Conservation (phyloP, 2,329 filamentous ascomycete genomes). For the Ophiostoma novo-ulmi region DNA sequence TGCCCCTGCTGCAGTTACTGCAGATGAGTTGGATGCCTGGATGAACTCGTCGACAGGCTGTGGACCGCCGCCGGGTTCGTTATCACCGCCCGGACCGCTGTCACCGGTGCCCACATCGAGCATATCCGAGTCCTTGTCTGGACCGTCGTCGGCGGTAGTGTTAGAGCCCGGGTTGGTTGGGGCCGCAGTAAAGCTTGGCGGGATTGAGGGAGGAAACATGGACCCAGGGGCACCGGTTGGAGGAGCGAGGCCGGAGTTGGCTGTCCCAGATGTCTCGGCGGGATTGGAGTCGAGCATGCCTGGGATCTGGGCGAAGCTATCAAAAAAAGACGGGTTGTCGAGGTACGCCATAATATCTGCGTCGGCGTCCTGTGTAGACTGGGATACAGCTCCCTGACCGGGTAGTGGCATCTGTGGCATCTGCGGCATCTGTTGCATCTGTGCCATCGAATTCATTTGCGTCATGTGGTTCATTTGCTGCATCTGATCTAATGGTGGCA, state of each 20-base stretch:
- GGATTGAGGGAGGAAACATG: conserved; percentile 16
- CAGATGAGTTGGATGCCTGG: conserved; percentile 19
- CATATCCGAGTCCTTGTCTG: conserved; percentile 23
- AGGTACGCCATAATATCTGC: conserved; percentile 43
- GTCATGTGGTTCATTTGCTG: not conserved
- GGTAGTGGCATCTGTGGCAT: not conserved
- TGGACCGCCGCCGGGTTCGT: conserved; percentile 37
- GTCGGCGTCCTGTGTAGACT: conserved; percentile 11
- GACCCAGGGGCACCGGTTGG: not conserved
- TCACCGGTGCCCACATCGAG: not conserved
- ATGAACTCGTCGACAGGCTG: conserved; percentile 34
- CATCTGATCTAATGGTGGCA: not conserved
- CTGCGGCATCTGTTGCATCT: not conserved
- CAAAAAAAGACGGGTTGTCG: conserved; percentile 37
- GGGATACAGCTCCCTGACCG: not conserved
- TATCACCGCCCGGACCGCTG: conserved; percentile 8
- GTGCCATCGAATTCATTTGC: not conserved
- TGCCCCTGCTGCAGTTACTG: conserved; percentile 30
- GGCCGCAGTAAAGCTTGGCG: not conserved
- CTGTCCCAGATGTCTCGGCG: not conserved
- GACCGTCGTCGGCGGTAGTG: conserved; percentile 22
- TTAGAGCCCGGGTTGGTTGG: not conserved
- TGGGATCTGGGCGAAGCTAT: conserved; percentile 25
- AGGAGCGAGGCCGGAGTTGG: not conserved
- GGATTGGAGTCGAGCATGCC: not conserved